phyloP scores from a whole-genome alignment of 2,329 filamentous ascomycete species.

The Aspergillus sp. region DNA sequence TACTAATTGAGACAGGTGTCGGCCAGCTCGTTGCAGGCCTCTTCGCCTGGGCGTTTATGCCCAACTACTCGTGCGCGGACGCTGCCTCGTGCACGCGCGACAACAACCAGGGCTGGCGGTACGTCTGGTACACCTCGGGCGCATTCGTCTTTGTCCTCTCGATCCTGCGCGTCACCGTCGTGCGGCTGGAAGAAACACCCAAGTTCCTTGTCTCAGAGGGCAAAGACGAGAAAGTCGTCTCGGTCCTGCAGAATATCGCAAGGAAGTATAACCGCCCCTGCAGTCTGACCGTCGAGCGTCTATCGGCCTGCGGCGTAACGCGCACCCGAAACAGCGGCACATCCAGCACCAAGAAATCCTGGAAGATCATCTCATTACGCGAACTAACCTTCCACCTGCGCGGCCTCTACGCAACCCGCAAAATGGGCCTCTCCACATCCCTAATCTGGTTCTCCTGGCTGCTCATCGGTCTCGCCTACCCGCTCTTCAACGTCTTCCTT shows the following conservation, averaged over 20 bases:
- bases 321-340: background rate
- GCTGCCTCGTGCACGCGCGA: conserved; percentile 47
- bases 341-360: background rate
- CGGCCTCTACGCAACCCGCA: conserved; percentile 4
- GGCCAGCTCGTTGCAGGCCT: conserved; percentile 47
- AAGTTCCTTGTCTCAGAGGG: conserved; percentile 79
- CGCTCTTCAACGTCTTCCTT: conserved; percentile 86
- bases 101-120: conserved; percentile 72
- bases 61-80: conserved; percentile 61
- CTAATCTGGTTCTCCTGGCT: conserved; percentile 80
- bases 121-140: conserved; percentile 72
- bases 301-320: background rate
- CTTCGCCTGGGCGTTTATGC: conserved; percentile 76
- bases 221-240: conserved; percentile 75
- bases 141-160: conserved; percentile 75
- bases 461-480: conserved; percentile 83
- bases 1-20: conserved; percentile 49
- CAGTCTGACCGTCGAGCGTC: conserved; percentile 6
- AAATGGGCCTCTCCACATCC: conserved; percentile 31
- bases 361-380: background rate
- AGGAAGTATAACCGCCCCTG: conserved; percentile 8
- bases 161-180: conserved; percentile 72
- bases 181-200: conserved; percentile 79
- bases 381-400: conserved; percentile 38
- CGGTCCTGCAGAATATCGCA: conserved; percentile 56